These are phyloP conservation scores for Penicillium brasilianum DNA, from an alignment of 2,329 filamentous ascomycete species.

Conservation along the genomic window DNA sequence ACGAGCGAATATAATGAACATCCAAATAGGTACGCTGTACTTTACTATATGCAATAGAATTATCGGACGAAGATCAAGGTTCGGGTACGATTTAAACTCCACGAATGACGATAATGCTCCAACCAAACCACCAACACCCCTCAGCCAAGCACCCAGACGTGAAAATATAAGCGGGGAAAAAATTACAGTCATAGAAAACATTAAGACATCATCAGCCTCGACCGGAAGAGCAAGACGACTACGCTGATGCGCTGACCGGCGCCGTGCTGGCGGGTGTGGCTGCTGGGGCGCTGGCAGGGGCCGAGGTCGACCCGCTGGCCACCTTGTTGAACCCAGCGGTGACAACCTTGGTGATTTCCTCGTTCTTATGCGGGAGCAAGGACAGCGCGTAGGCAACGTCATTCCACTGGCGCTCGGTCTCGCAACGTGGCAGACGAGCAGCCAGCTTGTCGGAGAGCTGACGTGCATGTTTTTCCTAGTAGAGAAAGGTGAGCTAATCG, in stretches of 20 bases:
- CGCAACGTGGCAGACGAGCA: slow-evolving; percentile 80
- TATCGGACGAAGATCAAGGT: background rate
- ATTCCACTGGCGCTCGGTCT: slow-evolving; percentile 95
- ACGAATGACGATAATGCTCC: slow-evolving; percentile 6
- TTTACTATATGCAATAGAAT: too few relatives aligned
- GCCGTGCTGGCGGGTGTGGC: slow-evolving; percentile 6
- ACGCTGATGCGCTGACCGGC: slow-evolving; percentile 52
- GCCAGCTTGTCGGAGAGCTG: slow-evolving; percentile 93
- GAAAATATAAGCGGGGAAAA: background rate
- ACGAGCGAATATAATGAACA: too few relatives aligned
- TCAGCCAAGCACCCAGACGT: slow-evolving; percentile 9
- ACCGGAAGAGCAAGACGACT: slow-evolving; percentile 9
- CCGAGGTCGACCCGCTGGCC: slow-evolving; percentile 54
- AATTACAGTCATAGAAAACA: slow-evolving; percentile 21
- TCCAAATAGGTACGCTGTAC: too few relatives aligned
- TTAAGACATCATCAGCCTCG: slow-evolving; percentile 18
- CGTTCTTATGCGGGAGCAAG: slow-evolving; percentile 74
- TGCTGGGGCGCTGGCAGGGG: slow-evolving; percentile 27
- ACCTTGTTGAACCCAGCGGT: slow-evolving; percentile 63
- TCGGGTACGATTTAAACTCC: slow-evolving; percentile 1
- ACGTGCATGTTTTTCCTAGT: slow-evolving; percentile 92
- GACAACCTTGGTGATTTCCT: slow-evolving; percentile 52
- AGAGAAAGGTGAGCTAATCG: slow-evolving; percentile 13
- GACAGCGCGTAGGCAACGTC: slow-evolving; percentile 93
- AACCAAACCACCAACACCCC: slow-evolving; percentile 11